Base-by-base conservation (phyloP, 108 stramenopile genomes). In the Conticribra guillardii region DNA sequence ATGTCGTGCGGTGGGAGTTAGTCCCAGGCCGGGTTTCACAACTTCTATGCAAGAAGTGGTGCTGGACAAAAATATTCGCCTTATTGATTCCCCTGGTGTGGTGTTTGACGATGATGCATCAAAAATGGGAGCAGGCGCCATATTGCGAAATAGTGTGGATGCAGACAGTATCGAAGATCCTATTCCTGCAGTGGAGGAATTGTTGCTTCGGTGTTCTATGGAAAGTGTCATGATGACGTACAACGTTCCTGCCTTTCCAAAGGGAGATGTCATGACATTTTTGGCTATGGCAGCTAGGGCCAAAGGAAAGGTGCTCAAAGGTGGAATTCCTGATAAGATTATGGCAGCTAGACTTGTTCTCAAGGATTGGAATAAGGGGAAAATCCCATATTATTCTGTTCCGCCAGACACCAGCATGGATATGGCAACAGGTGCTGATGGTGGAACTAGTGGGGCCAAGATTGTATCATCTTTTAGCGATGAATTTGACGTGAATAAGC, bases 81-180 rank as follows among this genome's bases (percentile, higher is more conserved):
- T 99, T 3, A 68, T 99, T 65, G 99, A 99, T 78, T 96, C 92
- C 64, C 99, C 99, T 41, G 99, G 99, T 30, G 97, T 99, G 9
- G 96, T 99, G 4, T 99, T 99, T 73, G 91, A 93, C 57, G 89
- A 92, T 67, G 81, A 76, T 48, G 62, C 76, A 0, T 71, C 80
- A 19, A 58, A 82, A 54, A 75, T 86, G 28, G 94, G 89, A 27
- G 84, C 88, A n/a, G 70, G 61, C 4, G 81, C 84, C 18, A 66
- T 93, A 5, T 84, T 96, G 16, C 67, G 93, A 18, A 99, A 99
- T 83, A 97, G 98, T 68, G 93, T 99, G 27, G 94, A 96, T 72
- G 88, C 95, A 14, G 97, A 97, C 50, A 85, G 88, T 27, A 90
- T 99, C 28, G 75, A 84, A 18, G 98, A 99, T 73, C 96, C 97